Base-by-base conservation (phyloP, 108 stramenopile genomes). In the Fistulifera solaris region DNA sequence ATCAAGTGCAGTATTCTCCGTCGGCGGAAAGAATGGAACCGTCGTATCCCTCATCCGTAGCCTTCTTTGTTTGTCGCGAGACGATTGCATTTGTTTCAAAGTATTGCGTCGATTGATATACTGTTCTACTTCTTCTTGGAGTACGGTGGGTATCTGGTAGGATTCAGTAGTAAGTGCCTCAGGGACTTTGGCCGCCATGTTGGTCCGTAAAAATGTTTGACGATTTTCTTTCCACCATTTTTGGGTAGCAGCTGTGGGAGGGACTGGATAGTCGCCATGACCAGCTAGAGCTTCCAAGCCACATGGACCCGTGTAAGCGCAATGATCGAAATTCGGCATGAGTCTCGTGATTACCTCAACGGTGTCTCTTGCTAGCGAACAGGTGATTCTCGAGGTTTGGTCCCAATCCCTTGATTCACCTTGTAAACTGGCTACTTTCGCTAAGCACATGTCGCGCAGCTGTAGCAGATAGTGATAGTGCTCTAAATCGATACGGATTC, bases 281-380 rank as follows among this genome's bases (percentile, higher is more conserved):
- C 73, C 73, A 5, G 68, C 68, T 22, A 75, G 41, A 21, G 59
- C 73, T 48, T 75, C 73, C 0, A 69, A 45, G 13, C 66, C 65
- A 27, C 64, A 38, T 1, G 73, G 73, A 6, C 73, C 73, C 0
- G 65, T 67, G 45, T 75, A 75, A 17, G 68, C 68, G 31, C 73
- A 66, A 39, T 62, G 44, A 17, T 70, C 68, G 38, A 69, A 60
- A 15, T 12, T 17, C 10, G 27, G 10, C 11, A 47, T 8, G 0
- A 75, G 42, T 42, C 53, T 27, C 45, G 69, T 48, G 1, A 75
- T 38, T 40, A 75, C 28, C 17, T 28, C 16, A 3, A 66, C 24
- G 14, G 40, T 47, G 39, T 75, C 68, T 43, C 27, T 48, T n/a
- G 68, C 52, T 27, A 70, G 17, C 18, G 13, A 19, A 24, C 48